Evolutionary conservation across 2,329 filamentous ascomycete species (phyloP), one percentile per base, ranked within the genome.

Genomic region (Colletotrichum viniferum): DNA sequence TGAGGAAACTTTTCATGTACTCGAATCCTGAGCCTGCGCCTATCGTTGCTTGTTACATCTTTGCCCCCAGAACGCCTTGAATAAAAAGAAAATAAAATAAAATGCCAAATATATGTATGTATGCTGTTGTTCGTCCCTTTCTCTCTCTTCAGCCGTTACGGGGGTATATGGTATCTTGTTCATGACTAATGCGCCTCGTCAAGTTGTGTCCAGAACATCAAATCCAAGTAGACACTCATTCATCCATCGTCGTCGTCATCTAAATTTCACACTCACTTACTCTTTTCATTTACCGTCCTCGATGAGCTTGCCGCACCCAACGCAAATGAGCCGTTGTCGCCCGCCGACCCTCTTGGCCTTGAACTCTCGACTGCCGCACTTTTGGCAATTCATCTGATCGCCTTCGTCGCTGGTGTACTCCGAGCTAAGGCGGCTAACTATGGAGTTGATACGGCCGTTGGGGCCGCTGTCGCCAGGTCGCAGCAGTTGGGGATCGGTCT

Each of bases 341-440:
- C 88, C 88, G 32, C 86, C 87, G 5, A 88, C 84, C 75, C 88
- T 90, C 78, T 88, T 91, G 3, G 90, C 90, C 77, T 90, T 90
- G 78, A 95, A 95, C 75, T 92, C 91, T 24, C 84, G 88, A 3
- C 90, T 88, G 6, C 89, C 88, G 79, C 93, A 95, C 75, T 87
- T 88, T 26, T 86, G 84, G 79, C 93, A 94, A 28, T 83, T 86
- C 77, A 90, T 82, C 43, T 87, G 85, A 66, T 88, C 87, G 18
- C 84, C 86, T 14, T 86, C 87, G 5, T 87, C 86, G 81, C 72
- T 79, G 76, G 67, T 73, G 65, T 77, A 78, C n/a, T 80, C 78
- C 77, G 89, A 92, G 80, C 90, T 94, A 60, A 93, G 81, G 58
- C 85, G 85, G 78, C 91, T 93, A 3, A 87, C 85, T 10, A 84